phyloP scores from a whole-genome alignment of 1,284 basidiomycete genomes.

The Xerocomus cyaneibrunnescens region DNA sequence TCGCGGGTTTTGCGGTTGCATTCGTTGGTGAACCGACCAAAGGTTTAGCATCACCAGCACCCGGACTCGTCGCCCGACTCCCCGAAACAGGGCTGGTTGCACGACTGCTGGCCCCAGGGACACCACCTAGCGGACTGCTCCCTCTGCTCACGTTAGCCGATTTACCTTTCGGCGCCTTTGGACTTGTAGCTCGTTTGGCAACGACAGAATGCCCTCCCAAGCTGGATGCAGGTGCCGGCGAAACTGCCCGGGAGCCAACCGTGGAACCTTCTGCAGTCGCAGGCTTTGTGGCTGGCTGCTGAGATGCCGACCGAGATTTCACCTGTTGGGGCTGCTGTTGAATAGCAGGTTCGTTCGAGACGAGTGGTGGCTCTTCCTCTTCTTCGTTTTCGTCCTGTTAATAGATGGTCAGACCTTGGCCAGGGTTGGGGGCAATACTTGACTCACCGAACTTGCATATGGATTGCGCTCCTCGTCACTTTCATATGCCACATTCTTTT shows the following conservation, averaged over 20 bases:
- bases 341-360: constrained; percentile 57
- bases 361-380: constrained; percentile 54
- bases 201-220: constrained; percentile 71
- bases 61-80: constrained; percentile 49
- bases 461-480: constrained; percentile 80
- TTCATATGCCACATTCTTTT: constrained; percentile 76
- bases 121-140: constrained; percentile 52
- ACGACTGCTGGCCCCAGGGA: constrained; percentile 38
- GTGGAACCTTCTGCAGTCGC: constrained; percentile 33
- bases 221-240: constrained; percentile 50
- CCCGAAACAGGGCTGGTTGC: constrained; percentile 17
- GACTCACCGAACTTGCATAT: constrained; percentile 70
- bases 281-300: constrained; percentile 32
- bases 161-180: constrained; percentile 62
- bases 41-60: constrained; percentile 30
- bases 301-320: constrained; percentile 34
- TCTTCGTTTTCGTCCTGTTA: constrained; percentile 65
- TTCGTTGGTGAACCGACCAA: constrained; percentile 35
- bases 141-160: constrained; percentile 46
- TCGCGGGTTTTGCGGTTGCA: constrained; percentile 29
- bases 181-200: constrained; percentile 81
- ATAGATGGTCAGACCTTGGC: constrained; percentile 11
- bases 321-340: constrained; percentile 48
- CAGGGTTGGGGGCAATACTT: not conserved
- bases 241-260: constrained; percentile 52